These are phyloP conservation scores for Macrophomina phaseolina DNA, from an alignment of 2,329 filamentous ascomycete species.

Conservation along the genomic window DNA sequence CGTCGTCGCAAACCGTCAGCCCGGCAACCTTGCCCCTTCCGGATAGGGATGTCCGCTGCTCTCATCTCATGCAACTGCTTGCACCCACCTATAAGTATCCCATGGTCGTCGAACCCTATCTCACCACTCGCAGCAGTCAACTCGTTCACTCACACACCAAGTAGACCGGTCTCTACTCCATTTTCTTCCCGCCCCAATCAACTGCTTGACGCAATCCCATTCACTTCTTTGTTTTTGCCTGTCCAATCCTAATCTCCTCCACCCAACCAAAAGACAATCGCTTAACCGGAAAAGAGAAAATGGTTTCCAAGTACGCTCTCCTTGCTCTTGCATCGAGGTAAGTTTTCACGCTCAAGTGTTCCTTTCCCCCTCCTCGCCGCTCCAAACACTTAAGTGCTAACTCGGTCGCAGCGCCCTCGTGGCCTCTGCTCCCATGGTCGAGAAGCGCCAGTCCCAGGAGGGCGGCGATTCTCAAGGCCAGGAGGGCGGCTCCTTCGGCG, in stretches of 20 bases:
- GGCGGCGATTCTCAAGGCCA: neutral
- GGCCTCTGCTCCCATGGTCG: constrained; percentile 16
- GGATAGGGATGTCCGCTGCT: neutral
- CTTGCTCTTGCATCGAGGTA: constrained; percentile 26
- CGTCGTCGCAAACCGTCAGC: constrained; percentile 13
- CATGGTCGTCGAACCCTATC: constrained; percentile 1
- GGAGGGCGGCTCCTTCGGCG: neutral
- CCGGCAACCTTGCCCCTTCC: constrained; percentile 9
- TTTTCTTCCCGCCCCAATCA: neutral
- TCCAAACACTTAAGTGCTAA: neutral
- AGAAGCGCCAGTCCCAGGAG: constrained; percentile 12
- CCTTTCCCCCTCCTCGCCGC: neutral
- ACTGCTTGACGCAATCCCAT: constrained; percentile 18
- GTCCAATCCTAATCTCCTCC: neutral
- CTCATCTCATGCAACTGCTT: neutral
- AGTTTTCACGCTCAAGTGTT: neutral
- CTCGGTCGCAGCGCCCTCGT: constrained; percentile 14
- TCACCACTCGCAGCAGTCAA: constrained; percentile 25
- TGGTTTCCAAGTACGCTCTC: constrained; percentile 25
- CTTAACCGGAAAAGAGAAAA: constrained; percentile 8
- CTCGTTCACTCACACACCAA: constrained; percentile 20
- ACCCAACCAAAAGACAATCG: neutral
- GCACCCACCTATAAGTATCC: constrained; percentile 4
- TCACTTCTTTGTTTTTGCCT: constrained; percentile 17
- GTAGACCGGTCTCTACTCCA: constrained; percentile 24